A percentile compares a stretch with the other conserved stretches of the same genome.
Evolutionary conservation across 1,139 yeast species (phyloP).

Genomic region (Pneumocystis jirovecii): DNA sequence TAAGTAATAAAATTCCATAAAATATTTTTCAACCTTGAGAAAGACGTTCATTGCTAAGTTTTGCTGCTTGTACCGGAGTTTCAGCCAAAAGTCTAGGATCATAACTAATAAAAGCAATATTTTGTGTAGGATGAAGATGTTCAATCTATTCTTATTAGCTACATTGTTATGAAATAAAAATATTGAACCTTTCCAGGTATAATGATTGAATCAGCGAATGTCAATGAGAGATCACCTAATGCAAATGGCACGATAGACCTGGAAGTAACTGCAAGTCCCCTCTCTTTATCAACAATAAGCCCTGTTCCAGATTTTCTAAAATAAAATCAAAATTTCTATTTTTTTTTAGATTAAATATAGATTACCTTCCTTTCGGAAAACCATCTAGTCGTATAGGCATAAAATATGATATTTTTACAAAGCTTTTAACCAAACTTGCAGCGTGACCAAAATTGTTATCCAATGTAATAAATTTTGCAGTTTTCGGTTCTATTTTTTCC

Average conservation of each 20-base stretch:
- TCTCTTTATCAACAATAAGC: slow-evolving; percentile 60
- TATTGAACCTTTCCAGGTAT: slow-evolving; percentile 53
- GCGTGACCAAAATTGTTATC: slow-evolving; percentile 47
- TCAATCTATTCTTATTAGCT: slow-evolving; percentile 21
- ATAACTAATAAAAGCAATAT: slow-evolving; percentile 69
- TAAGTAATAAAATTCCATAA: not conserved
- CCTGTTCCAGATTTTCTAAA: slow-evolving; percentile 55
- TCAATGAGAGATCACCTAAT: slow-evolving; percentile 58
- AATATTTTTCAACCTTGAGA: slow-evolving; percentile 46
- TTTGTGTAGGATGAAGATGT: slow-evolving; percentile 76
- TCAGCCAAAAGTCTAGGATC: slow-evolving; percentile 53
- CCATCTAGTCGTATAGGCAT: slow-evolving; percentile 66
- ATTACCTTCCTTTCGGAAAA: slow-evolving; percentile 33
- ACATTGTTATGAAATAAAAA: not conserved
- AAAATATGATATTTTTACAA: slow-evolving; percentile 53
- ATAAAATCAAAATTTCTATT: not conserved
- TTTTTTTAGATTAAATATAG: not conserved
- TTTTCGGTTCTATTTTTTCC: slow-evolving; percentile 37
- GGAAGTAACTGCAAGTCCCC: slow-evolving; percentile 69
- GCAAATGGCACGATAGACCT: slow-evolving; percentile 74
- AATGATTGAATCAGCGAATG: slow-evolving; percentile 74
- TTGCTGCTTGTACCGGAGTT: slow-evolving; percentile 50
- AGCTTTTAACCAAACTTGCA: slow-evolving; percentile 40
- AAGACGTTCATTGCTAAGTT: slow-evolving; percentile 42
- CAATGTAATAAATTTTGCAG: slow-evolving; percentile 57